A percentile compares a stretch with the other conserved stretches of the same genome.
phyloP scores from a whole-genome alignment of 2,329 filamentous ascomycete species.

The Camillea tinctor region DNA sequence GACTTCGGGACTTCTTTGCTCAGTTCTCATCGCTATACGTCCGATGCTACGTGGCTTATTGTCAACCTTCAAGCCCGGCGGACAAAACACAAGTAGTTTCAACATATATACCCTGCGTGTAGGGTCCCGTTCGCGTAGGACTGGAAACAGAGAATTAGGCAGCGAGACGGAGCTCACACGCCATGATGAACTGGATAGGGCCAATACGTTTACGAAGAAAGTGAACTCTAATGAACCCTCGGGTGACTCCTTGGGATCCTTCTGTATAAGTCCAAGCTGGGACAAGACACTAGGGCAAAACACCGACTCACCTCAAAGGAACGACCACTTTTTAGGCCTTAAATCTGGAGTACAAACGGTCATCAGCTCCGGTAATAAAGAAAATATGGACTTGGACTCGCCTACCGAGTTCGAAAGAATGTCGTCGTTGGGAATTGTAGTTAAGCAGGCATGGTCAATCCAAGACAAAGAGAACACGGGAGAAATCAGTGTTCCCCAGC shows the following conservation, averaged over 20 bases:
- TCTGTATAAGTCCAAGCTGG: neutral
- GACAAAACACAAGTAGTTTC: constrained; percentile 4
- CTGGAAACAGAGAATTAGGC: constrained; percentile 6
- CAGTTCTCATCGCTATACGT: constrained; percentile 21
- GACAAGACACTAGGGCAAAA: constrained; percentile 1
- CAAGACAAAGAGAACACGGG: constrained; percentile 9
- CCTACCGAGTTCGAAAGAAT: constrained; percentile 1
- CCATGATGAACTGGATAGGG: neutral
- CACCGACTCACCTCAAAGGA: constrained; percentile 9
- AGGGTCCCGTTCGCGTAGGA: constrained; percentile 10
- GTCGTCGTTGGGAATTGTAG: constrained; percentile 13
- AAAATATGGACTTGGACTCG: constrained; percentile 14
- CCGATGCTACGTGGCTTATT: constrained; percentile 16
- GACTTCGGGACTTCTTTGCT: constrained; percentile 21
- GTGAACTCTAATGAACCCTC: neutral
- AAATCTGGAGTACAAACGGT: constrained; percentile 21
- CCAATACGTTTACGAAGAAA: constrained; percentile 3
- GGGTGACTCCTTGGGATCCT: neutral
- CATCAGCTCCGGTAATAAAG: constrained; percentile 19
- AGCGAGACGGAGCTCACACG: constrained; percentile 23
- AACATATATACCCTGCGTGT: constrained; percentile 9
- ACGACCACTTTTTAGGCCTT: constrained; percentile 16
- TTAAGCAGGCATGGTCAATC: constrained; percentile 24
- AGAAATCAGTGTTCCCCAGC: neutral
- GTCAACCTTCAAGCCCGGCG: constrained; percentile 2